Evolutionary conservation across 2,329 filamentous ascomycete species (phyloP).

Genomic region (Kalaharituber pfeilii): DNA sequence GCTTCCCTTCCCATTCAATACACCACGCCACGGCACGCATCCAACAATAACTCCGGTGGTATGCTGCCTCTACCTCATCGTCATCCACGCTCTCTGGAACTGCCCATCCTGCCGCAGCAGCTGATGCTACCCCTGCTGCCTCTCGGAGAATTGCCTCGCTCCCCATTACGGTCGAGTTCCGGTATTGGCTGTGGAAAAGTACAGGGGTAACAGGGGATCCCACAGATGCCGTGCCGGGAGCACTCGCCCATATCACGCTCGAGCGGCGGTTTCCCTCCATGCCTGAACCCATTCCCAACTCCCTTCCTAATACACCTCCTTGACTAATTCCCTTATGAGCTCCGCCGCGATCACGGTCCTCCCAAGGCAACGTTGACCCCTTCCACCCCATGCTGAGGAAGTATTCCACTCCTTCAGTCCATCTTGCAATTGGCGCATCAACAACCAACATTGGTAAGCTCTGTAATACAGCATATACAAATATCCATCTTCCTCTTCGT

Average conservation of each 20-base stretch:
- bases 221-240: constrained; percentile 4
- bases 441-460: constrained; percentile 60
- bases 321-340: too few species aligned
- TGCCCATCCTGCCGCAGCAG: constrained; percentile 36
- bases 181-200: too few species aligned
- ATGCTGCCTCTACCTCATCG: constrained; percentile 49
- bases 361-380: constrained; percentile 51
- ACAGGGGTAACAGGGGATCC: not conserved
- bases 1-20: not conserved
- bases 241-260: constrained; percentile 49
- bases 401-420: constrained; percentile 58
- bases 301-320: not conserved
- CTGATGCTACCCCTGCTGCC: constrained; percentile 37
- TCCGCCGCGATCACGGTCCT: constrained; percentile 37
- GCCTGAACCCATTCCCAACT: not conserved
- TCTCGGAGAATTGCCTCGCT: not conserved
- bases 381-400: constrained; percentile 63
- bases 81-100: constrained; percentile 42
- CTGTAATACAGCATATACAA: constrained; percentile 62
- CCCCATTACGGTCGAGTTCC: not conserved
- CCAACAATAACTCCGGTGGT: constrained; percentile 54
- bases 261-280: constrained; percentile 37
- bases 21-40: constrained; percentile 44
- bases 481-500: constrained; percentile 62
- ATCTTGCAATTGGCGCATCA: constrained; percentile 52